A percentile compares a stretch with the other conserved stretches of the same genome.
Conservation (phyloP, 495 filamentous ascomycete genomes). For the Jackrogersella minutella region DNA sequence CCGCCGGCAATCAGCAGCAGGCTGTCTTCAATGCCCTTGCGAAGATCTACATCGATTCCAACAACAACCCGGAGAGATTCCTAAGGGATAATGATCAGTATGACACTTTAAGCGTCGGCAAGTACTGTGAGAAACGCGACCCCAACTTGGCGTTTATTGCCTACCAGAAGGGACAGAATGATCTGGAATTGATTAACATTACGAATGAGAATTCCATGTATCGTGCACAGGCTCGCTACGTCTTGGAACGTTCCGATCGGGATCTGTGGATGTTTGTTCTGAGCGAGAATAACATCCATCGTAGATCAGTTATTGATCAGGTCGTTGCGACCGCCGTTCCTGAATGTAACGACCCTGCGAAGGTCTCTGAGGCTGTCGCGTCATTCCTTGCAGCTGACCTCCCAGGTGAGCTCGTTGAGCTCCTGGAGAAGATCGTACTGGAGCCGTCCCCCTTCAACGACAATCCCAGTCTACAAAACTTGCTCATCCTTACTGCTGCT, state of each 20-base stretch:
- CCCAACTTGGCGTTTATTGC: constrained; percentile 96
- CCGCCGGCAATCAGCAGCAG: constrained; percentile 93
- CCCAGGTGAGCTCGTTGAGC: constrained; percentile 93
- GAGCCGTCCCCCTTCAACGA: constrained; percentile 98
- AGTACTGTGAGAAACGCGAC: constrained; percentile 99
- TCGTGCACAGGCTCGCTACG: constrained; percentile 93
- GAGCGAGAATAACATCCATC: constrained; percentile 92
- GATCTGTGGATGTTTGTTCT: constrained; percentile 97
- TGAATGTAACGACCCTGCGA: constrained; percentile 90
- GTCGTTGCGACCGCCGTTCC: constrained; percentile 97
- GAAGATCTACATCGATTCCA: constrained; percentile 99
- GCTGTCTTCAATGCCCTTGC: constrained; percentile 98
- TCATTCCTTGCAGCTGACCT: constrained; percentile 90
- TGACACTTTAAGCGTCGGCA: constrained; percentile 89
- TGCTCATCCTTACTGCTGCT: constrained; percentile 95
- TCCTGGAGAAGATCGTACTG: constrained; percentile 98
- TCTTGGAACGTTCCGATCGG: constrained; percentile 85
- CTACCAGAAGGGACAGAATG: constrained; percentile 96
- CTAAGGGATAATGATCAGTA: constrained; percentile 98
- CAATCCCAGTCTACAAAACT: constrained; percentile 93
- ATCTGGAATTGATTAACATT: constrained; percentile 95
- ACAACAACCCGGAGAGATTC: constrained; percentile 99
- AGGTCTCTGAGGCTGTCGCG: constrained; percentile 93
- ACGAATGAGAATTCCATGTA: constrained; percentile 99
- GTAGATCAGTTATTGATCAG: constrained; percentile 92